Evolutionary conservation across 1,284 basidiomycete genomes (phyloP).

Genomic region (Trametes polyzona): DNA sequence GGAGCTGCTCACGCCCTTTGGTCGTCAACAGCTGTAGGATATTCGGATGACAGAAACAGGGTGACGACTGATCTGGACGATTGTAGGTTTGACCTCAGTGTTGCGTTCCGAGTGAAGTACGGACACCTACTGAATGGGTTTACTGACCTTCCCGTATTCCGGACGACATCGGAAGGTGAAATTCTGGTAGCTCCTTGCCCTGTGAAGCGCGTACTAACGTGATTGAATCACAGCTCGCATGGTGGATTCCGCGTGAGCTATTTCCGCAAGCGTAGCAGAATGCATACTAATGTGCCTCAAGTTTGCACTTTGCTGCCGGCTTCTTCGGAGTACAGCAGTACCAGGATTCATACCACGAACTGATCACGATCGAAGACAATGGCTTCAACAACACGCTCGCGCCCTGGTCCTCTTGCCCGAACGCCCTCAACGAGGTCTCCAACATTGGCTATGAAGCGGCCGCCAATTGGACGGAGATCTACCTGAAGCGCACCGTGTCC

Average conservation of each 20-base stretch:
- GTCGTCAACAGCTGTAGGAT: conserved; percentile 52
- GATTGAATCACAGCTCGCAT: conserved; percentile 41
- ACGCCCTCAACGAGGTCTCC: conserved; percentile 43
- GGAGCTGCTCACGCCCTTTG: conserved; percentile 62
- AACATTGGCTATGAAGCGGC: conserved; percentile 35
- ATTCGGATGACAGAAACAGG: background rate
- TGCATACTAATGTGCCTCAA: conserved; percentile 20
- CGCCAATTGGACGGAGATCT: conserved; percentile 54
- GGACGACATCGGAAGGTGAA: conserved; percentile 60
- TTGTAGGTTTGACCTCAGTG: conserved; percentile 50
- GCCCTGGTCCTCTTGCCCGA: conserved; percentile 49
- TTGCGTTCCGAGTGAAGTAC: conserved; percentile 57
- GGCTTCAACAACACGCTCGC: conserved; percentile 66
- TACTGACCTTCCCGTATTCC: conserved; percentile 56
- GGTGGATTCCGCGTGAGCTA: conserved; percentile 56
- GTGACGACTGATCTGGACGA: no score
- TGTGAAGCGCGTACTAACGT: background rate
- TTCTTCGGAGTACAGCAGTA: conserved; percentile 62
- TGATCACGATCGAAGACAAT: conserved; percentile 54
- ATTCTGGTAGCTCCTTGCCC: background rate
- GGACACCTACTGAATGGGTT: conserved; percentile 60
- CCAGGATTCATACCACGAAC: conserved; percentile 48
- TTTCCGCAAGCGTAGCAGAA: background rate
- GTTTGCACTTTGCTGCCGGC: conserved; percentile 59
- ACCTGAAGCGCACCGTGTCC: conserved; percentile 53